phyloP scores from a whole-genome alignment of 805 yeast genomes.

The Candida ortonii region DNA sequence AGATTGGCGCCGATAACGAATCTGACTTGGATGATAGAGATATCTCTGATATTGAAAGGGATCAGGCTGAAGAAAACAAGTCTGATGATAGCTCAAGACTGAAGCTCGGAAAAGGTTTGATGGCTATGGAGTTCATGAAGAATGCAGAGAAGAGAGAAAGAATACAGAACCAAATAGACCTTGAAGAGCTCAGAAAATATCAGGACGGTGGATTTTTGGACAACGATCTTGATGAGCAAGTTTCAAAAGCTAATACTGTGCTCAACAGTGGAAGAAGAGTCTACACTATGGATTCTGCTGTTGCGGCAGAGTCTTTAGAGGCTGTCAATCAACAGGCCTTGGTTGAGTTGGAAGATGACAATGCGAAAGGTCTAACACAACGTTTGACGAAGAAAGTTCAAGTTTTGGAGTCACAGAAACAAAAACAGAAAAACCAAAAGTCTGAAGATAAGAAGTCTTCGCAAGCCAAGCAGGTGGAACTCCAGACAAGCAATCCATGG shows the following conservation, averaged over 20 bases:
- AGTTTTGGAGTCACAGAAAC: conserved; percentile 4
- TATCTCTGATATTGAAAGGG: conserved; percentile 50
- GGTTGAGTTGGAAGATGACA: conserved; percentile 51
- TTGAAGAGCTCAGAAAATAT: conserved; percentile 48
- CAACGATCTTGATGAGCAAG: conserved; percentile 34
- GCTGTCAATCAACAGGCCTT: conserved; percentile 35
- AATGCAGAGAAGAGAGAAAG: conserved; percentile 75
- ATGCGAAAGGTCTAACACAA: conserved; percentile 43
- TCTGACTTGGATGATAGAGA: conserved; percentile 41
- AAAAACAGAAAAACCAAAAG: conserved; percentile 11
- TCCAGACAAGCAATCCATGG: conserved; percentile 50
- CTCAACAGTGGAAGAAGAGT: conserved; percentile 77
- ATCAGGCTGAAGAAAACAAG: conserved; percentile 38
- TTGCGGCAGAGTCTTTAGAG: conserved; percentile 36
- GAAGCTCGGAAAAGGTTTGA: conserved; percentile 78
- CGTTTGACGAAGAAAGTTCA: conserved; percentile 34
- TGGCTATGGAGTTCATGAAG: conserved; percentile 94
- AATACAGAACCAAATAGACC: conserved; percentile 53
- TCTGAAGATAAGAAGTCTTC: conserved; percentile 9
- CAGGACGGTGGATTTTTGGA: conserved; percentile 41
- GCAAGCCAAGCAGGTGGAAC: conserved; percentile 16
- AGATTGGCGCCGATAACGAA: conserved; percentile 57
- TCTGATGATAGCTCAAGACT: conserved; percentile 35
- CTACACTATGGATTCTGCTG: conserved; percentile 62
- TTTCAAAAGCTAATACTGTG: conserved; percentile 44